Evolutionary conservation across 1,139 yeast species (phyloP).

Genomic region (Candida albicans): DNA sequence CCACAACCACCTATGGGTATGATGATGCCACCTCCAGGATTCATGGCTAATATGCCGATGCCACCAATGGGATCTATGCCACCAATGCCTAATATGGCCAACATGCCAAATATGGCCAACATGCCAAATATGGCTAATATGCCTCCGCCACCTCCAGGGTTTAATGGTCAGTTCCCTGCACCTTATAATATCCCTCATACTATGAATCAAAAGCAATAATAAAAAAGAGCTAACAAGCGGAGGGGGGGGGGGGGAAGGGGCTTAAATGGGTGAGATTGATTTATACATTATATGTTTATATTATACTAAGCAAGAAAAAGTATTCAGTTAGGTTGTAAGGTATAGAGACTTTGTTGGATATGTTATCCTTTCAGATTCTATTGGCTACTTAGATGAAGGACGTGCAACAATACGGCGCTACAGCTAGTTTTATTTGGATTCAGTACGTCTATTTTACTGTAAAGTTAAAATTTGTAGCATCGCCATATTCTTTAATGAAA

Average conservation of each 20-base stretch:
- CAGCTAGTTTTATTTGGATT: neutral
- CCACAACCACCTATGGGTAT: slow-evolving; percentile 11
- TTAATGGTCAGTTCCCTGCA: slow-evolving; percentile 9
- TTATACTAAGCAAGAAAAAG: no score
- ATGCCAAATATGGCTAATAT: slow-evolving; percentile 15
- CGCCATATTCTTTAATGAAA: no score
- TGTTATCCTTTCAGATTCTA: no score
- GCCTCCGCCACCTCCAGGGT: slow-evolving; percentile 23
- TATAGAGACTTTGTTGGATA: no score
- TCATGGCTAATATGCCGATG: slow-evolving; percentile 13
- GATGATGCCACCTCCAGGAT: slow-evolving; percentile 13
- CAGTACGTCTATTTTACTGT: no score
- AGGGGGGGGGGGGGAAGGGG: no score
- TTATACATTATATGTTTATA: no score
- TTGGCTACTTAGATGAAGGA: no score
- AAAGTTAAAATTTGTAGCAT: no score
- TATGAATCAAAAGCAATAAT: slow-evolving; percentile 8
- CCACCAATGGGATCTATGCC: slow-evolving; percentile 2
- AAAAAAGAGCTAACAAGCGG: no score
- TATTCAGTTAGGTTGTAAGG: no score
- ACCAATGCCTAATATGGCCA: slow-evolving; percentile 23
- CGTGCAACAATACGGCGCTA: neutral
- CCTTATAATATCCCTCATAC: slow-evolving; percentile 7
- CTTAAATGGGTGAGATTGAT: no score
- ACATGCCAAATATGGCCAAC: slow-evolving; percentile 20